Evolutionary conservation across 2,329 filamentous ascomycete species (phyloP).

Genomic region (Zymoseptoria brevis): DNA sequence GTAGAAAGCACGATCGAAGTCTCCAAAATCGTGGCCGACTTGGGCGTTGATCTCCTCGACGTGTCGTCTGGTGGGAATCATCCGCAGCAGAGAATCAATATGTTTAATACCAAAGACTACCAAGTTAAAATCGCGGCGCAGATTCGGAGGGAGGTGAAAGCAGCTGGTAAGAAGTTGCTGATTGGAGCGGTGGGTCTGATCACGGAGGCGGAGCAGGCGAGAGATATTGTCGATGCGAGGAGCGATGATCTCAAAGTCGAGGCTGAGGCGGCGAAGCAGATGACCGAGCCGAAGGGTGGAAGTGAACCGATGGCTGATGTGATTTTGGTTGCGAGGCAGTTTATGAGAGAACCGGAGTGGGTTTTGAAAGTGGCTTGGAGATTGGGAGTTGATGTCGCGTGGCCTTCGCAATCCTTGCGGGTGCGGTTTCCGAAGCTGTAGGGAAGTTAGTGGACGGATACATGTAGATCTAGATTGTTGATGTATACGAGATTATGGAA

Average conservation of each 20-base stretch:
- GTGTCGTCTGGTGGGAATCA: constrained; percentile 69
- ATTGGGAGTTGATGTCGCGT: constrained; percentile 41
- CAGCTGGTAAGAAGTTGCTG: constrained; percentile 34
- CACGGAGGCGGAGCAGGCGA: constrained; percentile 45
- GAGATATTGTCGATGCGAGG: constrained; percentile 35
- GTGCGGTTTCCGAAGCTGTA: constrained; percentile 24
- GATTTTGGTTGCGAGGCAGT: constrained; percentile 46
- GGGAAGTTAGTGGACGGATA: not conserved
- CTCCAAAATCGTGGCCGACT: constrained; percentile 58
- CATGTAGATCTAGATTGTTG: too few relatives aligned
- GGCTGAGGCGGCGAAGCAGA: constrained; percentile 27
- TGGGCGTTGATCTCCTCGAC: constrained; percentile 79
- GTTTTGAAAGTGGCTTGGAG: constrained; percentile 45
- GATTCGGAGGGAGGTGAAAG: constrained; percentile 35
- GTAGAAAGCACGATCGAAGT: constrained; percentile 56
- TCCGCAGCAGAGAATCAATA: constrained; percentile 40
- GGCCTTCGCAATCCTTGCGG: constrained; percentile 41
- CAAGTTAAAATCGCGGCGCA: constrained; percentile 42
- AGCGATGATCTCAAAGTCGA: constrained; percentile 17
- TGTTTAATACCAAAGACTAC: constrained; percentile 38
- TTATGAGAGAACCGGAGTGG: constrained; percentile 50
- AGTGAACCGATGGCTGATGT: constrained; percentile 39
- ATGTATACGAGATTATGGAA: too few relatives aligned
- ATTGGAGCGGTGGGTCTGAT: constrained; percentile 48
- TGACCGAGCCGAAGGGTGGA: constrained; percentile 28